Percentiles rank a stretch among this genome's conserved stretches.
Evolutionary conservation across 1,284 basidiomycete genomes (phyloP).

Genomic region (Abortiporus biennis): DNA sequence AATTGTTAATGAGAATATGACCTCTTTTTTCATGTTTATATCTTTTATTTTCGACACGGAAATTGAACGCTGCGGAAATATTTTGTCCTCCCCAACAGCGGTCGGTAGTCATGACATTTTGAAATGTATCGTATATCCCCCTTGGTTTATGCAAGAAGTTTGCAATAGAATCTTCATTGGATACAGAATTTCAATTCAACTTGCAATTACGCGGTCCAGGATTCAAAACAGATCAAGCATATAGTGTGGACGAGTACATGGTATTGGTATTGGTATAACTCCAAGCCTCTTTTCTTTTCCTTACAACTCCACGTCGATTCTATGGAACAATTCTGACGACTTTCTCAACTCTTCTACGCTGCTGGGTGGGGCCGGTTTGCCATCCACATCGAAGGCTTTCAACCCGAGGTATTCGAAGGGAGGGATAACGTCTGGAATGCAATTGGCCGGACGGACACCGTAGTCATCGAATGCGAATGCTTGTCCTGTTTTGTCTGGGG

Average conservation of each 20-base stretch:
- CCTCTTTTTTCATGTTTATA: no score
- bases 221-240: no score
- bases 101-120: no score
- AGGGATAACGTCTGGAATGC: conserved; percentile 35
- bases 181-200: no score
- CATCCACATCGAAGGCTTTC: conserved; percentile 30
- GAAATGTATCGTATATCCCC: no score
- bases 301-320: conserved; percentile 25
- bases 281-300: neutral
- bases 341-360: conserved; percentile 36
- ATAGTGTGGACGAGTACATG: no score
- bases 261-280: no score
- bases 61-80: no score
- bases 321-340: conserved; percentile 36
- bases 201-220: no score
- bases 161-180: neutral
- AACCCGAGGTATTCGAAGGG: conserved; percentile 38
- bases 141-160: conserved; percentile 1
- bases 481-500: conserved; percentile 32
- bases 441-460: conserved; percentile 41
- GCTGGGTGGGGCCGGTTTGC: conserved; percentile 23
- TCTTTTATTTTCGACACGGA: no score
- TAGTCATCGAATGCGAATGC: conserved; percentile 45
- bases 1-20: no score
- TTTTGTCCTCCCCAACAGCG: no score